These are phyloP conservation scores for Penicillium bialowiezense DNA, from an alignment of 495 filamentous ascomycete species.

Conservation along the genomic window DNA sequence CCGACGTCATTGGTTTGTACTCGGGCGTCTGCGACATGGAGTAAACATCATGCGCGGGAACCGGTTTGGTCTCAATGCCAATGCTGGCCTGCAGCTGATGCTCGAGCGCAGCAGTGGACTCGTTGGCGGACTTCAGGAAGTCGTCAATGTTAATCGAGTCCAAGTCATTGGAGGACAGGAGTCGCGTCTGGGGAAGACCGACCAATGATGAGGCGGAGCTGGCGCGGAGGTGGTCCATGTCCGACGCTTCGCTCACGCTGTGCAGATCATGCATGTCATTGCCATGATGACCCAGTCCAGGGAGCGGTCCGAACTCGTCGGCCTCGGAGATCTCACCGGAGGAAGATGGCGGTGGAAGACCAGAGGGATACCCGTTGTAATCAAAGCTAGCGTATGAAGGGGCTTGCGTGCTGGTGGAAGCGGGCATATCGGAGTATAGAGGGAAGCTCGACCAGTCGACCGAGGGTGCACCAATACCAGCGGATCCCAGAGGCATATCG, in stretches of 20 bases:
- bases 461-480: slow-evolving; percentile 58
- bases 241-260: slow-evolving; percentile 54
- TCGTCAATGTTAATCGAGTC: slow-evolving; percentile 62
- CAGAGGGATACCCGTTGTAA: slow-evolving; percentile 50
- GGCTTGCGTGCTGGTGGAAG: slow-evolving; percentile 66
- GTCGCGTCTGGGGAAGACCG: slow-evolving; percentile 46
- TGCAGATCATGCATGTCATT: slow-evolving; percentile 42
- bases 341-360: slow-evolving; percentile 60
- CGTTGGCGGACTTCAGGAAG: slow-evolving; percentile 54
- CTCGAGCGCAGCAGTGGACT: slow-evolving; percentile 45
- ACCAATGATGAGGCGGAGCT: slow-evolving; percentile 54
- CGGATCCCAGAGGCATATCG: slow-evolving; percentile 65
- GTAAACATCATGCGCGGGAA: slow-evolving; percentile 35
- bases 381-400: slow-evolving; percentile 69
- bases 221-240: slow-evolving; percentile 52
- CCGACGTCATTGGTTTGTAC: slow-evolving; percentile 24
- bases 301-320: slow-evolving; percentile 57
- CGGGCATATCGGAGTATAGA: slow-evolving; percentile 56
- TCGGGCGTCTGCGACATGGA: slow-evolving; percentile 27
- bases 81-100: slow-evolving; percentile 46
- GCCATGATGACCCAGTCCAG: slow-evolving; percentile 29
- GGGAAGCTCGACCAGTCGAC: slow-evolving; percentile 77
- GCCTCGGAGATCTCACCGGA: slow-evolving; percentile 75
- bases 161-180: slow-evolving; percentile 54
- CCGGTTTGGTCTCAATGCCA: slow-evolving; percentile 37